phyloP scores from a whole-genome alignment of 2,329 filamentous ascomycete species.

The Curvularia sp. region DNA sequence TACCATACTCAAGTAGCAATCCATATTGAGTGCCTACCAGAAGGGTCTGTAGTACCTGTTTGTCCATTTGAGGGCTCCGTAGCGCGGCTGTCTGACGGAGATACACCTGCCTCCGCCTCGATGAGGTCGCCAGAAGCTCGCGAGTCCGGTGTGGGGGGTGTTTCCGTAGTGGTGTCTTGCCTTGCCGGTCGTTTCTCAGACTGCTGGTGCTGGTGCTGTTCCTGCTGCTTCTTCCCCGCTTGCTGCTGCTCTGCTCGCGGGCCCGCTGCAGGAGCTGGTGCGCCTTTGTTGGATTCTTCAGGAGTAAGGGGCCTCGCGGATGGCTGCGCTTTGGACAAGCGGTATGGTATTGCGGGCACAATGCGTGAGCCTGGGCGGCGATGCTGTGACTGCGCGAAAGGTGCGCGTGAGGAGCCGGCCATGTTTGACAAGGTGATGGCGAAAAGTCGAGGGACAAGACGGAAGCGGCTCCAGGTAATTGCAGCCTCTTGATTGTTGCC shows the following conservation, averaged over 20 bases:
- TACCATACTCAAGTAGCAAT: neutral
- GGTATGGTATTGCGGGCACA: conserved; percentile 48
- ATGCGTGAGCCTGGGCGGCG: conserved; percentile 44
- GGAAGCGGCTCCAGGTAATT: conserved; percentile 54
- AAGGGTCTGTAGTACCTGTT: conserved; percentile 24
- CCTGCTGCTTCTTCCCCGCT: conserved; percentile 19
- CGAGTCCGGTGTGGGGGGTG: conserved; percentile 42
- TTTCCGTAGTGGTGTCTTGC: conserved; percentile 18
- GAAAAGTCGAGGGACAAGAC: conserved; percentile 12
- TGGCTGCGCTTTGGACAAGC: conserved; percentile 39
- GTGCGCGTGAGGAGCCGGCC: conserved; percentile 34
- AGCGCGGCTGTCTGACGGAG: conserved; percentile 24
- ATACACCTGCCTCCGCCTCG: conserved; percentile 21
- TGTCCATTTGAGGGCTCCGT: conserved; percentile 25
- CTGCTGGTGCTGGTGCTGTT: conserved; percentile 21
- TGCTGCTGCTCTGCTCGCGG: conserved; percentile 22
- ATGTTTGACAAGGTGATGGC: conserved; percentile 6
- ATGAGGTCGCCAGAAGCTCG: conserved; percentile 23
- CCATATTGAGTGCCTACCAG: conserved; percentile 27
- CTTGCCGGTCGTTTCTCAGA: conserved; percentile 22
- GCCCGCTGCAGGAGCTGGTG: conserved; percentile 23
- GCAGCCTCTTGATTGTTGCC: conserved; percentile 35
- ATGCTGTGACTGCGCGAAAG: conserved; percentile 33
- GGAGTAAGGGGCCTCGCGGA: conserved; percentile 39
- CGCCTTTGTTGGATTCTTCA: conserved; percentile 32